Conservation (phyloP, 352 stramenopile genomes). For the Saprolegnia diclina region DNA sequence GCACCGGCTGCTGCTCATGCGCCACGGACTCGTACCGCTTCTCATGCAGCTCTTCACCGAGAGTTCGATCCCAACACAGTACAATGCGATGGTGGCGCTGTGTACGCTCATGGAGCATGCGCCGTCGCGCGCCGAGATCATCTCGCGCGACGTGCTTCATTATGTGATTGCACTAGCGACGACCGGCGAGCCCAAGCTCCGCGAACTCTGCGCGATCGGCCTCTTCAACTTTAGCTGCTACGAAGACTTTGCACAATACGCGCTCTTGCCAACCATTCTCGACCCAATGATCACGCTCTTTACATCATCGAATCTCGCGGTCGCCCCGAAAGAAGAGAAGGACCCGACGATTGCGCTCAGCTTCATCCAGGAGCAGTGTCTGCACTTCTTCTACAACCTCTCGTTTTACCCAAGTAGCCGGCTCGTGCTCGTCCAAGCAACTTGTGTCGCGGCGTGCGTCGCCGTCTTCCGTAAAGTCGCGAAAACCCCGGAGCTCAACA, state of each 20-base stretch:
- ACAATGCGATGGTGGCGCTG: constrained; percentile 62
- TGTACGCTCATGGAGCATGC: constrained; percentile 60
- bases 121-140: constrained; percentile 50
- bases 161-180: constrained; percentile 45
- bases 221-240: constrained; percentile 80
- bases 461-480: constrained; percentile 59
- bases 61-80: constrained; percentile 43
- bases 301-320: constrained; percentile 28
- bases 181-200: constrained; percentile 46
- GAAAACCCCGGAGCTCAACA: constrained; percentile 61
- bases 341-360: constrained; percentile 44
- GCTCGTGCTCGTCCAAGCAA: constrained; percentile 51
- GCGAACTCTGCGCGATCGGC: constrained; percentile 65
- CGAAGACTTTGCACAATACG: constrained; percentile 50
- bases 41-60: constrained; percentile 63
- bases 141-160: constrained; percentile 58
- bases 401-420: constrained; percentile 65
- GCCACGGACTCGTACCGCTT: constrained; percentile 62
- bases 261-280: constrained; percentile 71
- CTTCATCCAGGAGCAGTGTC: constrained; percentile 60
- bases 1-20: constrained; percentile 51
- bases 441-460: constrained; percentile 56
- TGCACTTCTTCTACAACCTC: constrained; percentile 73
- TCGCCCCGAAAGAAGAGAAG: constrained; percentile 29
- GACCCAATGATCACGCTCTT: constrained; percentile 60